Evolutionary conservation across 805 yeast genomes (phyloP).

Genomic region (Wickerhamomyces sydowiorum): DNA sequence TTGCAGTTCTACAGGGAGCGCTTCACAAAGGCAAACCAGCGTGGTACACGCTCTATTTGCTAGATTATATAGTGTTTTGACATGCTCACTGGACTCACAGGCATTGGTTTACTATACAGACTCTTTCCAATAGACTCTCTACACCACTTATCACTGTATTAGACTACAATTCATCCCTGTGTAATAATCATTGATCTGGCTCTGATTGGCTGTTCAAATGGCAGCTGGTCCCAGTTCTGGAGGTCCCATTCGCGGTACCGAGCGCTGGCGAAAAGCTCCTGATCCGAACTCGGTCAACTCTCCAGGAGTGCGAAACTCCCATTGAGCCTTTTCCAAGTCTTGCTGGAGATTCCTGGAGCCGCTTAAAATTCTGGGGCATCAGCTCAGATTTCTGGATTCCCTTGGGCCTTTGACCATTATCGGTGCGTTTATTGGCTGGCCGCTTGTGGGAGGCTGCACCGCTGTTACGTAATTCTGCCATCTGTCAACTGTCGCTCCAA

Average conservation of each 20-base stretch:
- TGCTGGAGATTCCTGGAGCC: no score
- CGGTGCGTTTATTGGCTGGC: no score
- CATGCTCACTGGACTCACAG: neutral
- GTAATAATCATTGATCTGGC: neutral
- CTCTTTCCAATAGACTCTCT: neutral
- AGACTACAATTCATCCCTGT: neutral
- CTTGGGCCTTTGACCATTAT: no score
- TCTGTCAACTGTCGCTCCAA: no score
- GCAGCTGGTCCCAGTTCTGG: neutral
- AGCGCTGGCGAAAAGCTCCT: neutral
- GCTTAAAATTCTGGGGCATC: no score
- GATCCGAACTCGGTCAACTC: slow-evolving; percentile 1
- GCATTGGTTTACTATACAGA: neutral
- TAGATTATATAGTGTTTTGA: neutral
- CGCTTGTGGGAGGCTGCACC: no score
- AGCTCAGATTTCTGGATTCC: no score
- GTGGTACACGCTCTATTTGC: neutral
- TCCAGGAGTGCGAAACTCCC: no score
- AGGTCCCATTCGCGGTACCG: neutral
- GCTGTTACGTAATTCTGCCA: no score
- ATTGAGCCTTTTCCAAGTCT: no score
- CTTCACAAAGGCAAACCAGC: neutral
- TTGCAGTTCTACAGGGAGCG: neutral
- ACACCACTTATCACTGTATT: neutral
- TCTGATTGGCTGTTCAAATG: neutral